Evolutionary conservation across 106 monocot genomes (phyloP).

Genomic region (Apostasia ramifera): DNA sequence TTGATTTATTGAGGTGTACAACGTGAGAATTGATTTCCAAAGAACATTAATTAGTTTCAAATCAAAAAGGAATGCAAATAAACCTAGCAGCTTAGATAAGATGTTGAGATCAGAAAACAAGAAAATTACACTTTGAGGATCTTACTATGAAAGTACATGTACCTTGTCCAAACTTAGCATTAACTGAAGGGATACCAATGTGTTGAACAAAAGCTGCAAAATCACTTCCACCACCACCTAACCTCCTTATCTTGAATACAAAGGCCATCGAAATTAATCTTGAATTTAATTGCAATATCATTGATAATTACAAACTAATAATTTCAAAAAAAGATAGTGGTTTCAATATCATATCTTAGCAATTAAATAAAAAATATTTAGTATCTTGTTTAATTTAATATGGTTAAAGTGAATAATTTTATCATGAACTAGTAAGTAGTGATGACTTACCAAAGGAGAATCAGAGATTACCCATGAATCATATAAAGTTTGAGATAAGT

Average conservation of each 20-base stretch:
- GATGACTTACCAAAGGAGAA: slow-evolving; percentile 39
- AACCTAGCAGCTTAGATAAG: too few species aligned
- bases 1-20: too few species aligned
- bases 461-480: slow-evolving; percentile 51
- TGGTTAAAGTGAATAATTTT: background rate
- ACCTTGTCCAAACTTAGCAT: slow-evolving; percentile 68
- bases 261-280: slow-evolving; percentile 3
- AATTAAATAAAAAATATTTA: too few species aligned
- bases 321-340: background rate
- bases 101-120: too few species aligned
- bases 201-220: slow-evolving; percentile 70
- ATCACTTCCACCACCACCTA: slow-evolving; percentile 68
- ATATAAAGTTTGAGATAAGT: slow-evolving; percentile 55
- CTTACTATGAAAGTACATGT: background rate
- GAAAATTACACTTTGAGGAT: too few species aligned
- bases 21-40: too few species aligned
- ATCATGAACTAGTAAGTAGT: background rate
- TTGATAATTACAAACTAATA: background rate
- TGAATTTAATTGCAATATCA: too few species aligned
- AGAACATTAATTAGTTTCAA: too few species aligned
- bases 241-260: slow-evolving; percentile 50
- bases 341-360: background rate
- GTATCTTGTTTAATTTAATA: too few species aligned
- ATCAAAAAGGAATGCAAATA: too few species aligned
- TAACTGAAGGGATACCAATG: slow-evolving; percentile 72